Evolutionary conservation across 1,139 yeast species (phyloP).

Genomic region (Schizosaccharomyces versatilis): DNA sequence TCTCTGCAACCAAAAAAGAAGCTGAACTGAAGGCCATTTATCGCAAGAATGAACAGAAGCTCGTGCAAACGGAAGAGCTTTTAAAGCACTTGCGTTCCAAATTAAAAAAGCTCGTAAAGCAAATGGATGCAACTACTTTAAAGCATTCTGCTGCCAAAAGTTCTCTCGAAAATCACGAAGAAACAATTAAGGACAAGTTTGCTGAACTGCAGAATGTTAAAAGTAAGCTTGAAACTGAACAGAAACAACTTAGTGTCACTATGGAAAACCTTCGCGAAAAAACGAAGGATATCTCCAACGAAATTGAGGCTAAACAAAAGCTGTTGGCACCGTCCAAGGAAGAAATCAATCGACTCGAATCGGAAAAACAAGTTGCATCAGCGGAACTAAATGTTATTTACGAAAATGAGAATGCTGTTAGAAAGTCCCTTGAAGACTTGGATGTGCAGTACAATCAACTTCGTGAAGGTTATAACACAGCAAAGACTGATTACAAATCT

Average conservation of each 20-base stretch:
- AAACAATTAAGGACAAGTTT: constrained; percentile 23
- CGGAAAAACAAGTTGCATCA: constrained; percentile 41
- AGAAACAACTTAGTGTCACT: constrained; percentile 34
- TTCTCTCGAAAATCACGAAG: constrained; percentile 27
- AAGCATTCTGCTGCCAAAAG: constrained; percentile 25
- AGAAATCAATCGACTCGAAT: constrained; percentile 40
- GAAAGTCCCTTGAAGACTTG: neutral
- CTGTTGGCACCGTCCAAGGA: constrained; percentile 70
- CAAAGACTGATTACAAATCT: too few relatives aligned
- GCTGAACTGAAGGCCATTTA: constrained; percentile 18
- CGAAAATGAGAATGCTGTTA: constrained; percentile 23
- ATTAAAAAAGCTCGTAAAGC: constrained; percentile 38
- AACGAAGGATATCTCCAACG: constrained; percentile 40
- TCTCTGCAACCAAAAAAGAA: too few relatives aligned
- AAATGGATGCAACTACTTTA: constrained; percentile 21
- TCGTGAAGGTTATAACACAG: neutral
- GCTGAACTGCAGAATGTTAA: constrained; percentile 24
- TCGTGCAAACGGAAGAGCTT: constrained; percentile 54
- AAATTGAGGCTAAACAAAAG: constrained; percentile 41
- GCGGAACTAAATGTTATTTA: constrained; percentile 42
- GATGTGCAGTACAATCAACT: neutral
- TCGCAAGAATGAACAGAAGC: neutral
- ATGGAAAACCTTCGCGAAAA: constrained; percentile 49
- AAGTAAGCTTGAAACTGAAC: constrained; percentile 31
- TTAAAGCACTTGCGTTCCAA: constrained; percentile 38